Evolutionary conservation across 345 rosid genomes (phyloP).

Genomic region (Stellera chamaejasme): DNA sequence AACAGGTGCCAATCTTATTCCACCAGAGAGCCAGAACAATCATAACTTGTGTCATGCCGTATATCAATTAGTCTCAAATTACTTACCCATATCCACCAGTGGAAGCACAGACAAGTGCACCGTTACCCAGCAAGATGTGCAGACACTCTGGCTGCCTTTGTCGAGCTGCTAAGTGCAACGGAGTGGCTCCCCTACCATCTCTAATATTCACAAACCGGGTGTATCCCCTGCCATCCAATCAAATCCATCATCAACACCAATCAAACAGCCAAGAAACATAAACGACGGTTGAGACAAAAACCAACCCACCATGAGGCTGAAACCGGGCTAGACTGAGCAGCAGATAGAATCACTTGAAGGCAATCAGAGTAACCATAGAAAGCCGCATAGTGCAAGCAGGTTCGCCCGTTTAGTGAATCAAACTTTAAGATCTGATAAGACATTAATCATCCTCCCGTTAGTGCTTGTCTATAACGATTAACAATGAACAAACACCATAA

Average conservation of each 20-base stretch:
- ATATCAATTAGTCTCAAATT: not conserved
- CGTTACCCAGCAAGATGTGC: constrained; percentile 68
- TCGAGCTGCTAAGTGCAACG: constrained; percentile 90
- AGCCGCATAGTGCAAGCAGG: constrained; percentile 95
- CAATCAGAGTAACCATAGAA: constrained; percentile 81
- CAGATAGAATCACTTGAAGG: constrained; percentile 68
- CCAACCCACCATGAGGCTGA: constrained; percentile 65
- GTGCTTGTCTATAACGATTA: constrained; percentile 2
- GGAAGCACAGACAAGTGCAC: constrained; percentile 93
- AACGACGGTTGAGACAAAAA: not conserved
- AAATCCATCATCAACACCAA: constrained; percentile 3
- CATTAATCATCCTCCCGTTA: constrained; percentile 4
- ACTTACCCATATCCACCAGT: constrained; percentile 91
- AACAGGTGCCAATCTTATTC: not conserved
- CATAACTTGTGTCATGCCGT: not conserved
- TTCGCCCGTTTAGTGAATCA: constrained; percentile 82
- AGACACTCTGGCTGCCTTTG: constrained; percentile 86
- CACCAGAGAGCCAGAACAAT: not conserved
- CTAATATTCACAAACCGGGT: constrained; percentile 88
- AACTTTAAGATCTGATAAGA: constrained; percentile 72
- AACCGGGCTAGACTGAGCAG: constrained; percentile 76
- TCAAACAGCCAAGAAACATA: no score
- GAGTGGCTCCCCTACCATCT: constrained; percentile 90
- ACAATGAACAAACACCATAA: not conserved
- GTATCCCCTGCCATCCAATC: constrained; percentile 61